Percentiles rank a stretch among this genome's conserved stretches.
These are phyloP conservation scores for Sherardia arvensis DNA, from an alignment of 257 asterid species.

Conservation along the genomic window DNA sequence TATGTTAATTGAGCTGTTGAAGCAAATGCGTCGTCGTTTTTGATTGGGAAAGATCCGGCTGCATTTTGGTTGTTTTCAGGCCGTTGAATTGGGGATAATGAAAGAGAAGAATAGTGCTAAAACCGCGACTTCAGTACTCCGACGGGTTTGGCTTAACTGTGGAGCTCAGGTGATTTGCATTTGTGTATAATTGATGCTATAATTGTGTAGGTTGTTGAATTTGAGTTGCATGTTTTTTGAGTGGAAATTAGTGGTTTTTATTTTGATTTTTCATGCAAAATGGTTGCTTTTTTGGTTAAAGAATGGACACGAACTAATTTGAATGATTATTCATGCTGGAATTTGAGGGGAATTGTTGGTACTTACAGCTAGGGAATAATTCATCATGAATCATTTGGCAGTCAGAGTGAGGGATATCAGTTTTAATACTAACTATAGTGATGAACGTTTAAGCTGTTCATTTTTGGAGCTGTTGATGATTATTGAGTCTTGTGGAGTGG, in stretches of 20 bases:
- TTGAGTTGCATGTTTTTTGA: neutral
- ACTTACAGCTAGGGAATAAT: neutral
- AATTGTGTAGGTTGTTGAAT: neutral
- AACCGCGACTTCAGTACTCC: slow-evolving; percentile 39
- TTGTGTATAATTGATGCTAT: neutral
- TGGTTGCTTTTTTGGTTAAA: neutral
- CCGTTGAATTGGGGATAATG: slow-evolving; percentile 35
- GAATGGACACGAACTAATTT: too few species aligned
- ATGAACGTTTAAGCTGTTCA: neutral
- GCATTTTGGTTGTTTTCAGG: slow-evolving; percentile 3
- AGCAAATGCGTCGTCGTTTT: neutral
- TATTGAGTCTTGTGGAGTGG: neutral
- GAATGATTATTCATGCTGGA: neutral
- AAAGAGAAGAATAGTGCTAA: slow-evolving; percentile 59
- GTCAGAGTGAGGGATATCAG: too few species aligned
- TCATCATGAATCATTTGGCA: neutral
- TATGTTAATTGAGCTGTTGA: neutral
- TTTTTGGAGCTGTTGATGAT: neutral
- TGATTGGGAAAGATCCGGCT: neutral
- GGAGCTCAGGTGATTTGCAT: slow-evolving; percentile 56
- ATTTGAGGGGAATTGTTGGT: neutral
- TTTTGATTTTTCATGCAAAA: neutral
- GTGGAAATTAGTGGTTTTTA: neutral
- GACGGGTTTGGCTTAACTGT: slow-evolving; percentile 55
- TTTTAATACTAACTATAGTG: neutral